These are phyloP conservation scores for Acanthamoeba polyphaga DNA, from an alignment of 208 protist species.

Conservation along the genomic window DNA sequence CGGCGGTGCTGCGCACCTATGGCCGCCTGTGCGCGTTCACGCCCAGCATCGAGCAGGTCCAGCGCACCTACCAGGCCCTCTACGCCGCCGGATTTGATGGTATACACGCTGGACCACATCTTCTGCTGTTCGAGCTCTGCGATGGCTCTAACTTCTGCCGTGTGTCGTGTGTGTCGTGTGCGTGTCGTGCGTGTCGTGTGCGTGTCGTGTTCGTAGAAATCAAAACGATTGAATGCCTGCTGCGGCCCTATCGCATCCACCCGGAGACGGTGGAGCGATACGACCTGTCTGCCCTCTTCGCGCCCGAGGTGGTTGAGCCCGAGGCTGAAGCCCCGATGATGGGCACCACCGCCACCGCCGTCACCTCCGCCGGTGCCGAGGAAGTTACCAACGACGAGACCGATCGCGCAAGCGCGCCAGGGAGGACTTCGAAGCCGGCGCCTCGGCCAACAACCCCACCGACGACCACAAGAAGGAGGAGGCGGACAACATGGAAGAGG, in stretches of 20 bases:
- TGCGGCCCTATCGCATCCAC: slow-evolving; percentile 60
- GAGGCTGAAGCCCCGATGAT: neutral
- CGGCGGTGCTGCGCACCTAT: slow-evolving; percentile 78
- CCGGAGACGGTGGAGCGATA: slow-evolving; percentile 61
- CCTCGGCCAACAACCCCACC: neutral
- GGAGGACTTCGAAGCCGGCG: neutral
- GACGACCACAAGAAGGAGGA: neutral
- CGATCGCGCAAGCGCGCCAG: neutral
- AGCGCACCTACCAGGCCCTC: slow-evolving; percentile 80
- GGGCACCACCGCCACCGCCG: neutral
- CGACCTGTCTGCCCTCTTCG: neutral
- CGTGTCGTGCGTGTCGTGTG: neutral
- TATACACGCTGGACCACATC: neutral
- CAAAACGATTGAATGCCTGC: slow-evolving; percentile 73
- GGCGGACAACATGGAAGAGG: slow-evolving; percentile 9
- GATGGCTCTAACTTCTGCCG: no score
- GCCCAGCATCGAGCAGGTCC: slow-evolving; percentile 91
- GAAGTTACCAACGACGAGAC: neutral
- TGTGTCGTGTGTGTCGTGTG: neutral
- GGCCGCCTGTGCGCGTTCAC: slow-evolving; percentile 90
- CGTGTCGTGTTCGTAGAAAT: neutral
- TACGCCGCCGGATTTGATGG: slow-evolving; percentile 67
- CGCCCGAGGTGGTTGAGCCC: neutral
- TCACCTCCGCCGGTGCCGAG: neutral
- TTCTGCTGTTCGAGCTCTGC: neutral